These are phyloP conservation scores for Cyberlindnera japonica DNA, from an alignment of 805 yeast genomes.

Conservation along the genomic window DNA sequence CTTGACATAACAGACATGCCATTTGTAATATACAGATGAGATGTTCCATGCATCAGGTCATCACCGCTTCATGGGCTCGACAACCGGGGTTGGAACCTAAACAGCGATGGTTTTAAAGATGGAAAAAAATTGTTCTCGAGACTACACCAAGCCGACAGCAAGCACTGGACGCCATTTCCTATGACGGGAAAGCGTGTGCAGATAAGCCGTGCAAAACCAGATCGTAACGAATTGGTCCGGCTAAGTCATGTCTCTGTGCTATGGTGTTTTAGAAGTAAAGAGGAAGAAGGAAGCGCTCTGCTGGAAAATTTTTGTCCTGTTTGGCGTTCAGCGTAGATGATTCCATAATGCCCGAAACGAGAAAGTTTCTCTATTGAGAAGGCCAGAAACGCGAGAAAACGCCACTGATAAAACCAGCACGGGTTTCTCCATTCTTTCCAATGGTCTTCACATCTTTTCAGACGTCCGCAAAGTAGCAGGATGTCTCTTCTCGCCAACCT, in stretches of 20 bases:
- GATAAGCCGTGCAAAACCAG: background rate
- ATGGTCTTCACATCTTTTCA: background rate
- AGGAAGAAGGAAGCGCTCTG: background rate
- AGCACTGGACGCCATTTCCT: background rate
- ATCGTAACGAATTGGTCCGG: background rate
- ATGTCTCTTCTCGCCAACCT: conserved; percentile 46
- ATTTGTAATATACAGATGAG: conserved; percentile 2
- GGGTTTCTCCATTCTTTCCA: too few species aligned
- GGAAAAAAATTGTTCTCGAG: conserved; percentile 11
- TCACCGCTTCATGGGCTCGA: conserved; percentile 91
- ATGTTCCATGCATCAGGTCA: conserved; percentile 89
- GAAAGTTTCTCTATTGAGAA: too few species aligned
- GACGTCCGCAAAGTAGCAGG: too few species aligned
- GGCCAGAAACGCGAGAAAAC: too few species aligned
- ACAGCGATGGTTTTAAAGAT: conserved; percentile 95
- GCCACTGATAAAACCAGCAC: background rate
- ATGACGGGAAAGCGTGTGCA: too few species aligned
- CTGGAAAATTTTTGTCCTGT: background rate
- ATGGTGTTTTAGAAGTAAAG: background rate
- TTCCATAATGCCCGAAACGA: too few species aligned
- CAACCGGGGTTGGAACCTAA: conserved; percentile 69
- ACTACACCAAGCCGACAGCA: conserved; percentile 6
- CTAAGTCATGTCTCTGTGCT: background rate
- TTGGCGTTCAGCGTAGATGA: too few species aligned
- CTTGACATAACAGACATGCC: too few species aligned